These are phyloP conservation scores for Leptographium galeiforme DNA, from an alignment of 2,329 filamentous ascomycete genomes.

Conservation along the genomic window DNA sequence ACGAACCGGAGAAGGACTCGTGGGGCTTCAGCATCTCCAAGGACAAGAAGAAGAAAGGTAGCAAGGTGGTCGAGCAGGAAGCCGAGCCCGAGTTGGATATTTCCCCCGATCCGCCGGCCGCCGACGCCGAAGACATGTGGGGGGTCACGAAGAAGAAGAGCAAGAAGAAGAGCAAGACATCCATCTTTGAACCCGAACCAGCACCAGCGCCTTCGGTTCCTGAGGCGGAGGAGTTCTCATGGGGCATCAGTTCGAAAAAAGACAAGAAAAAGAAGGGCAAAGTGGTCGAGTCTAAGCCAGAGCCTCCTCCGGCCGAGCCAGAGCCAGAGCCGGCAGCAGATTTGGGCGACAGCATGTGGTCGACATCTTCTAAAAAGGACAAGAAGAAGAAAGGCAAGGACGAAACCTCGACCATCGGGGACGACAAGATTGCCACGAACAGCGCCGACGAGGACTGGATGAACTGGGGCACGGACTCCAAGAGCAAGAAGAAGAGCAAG, in stretches of 20 bases:
- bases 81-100: not conserved
- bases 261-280: slow-evolving; percentile 15
- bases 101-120: not conserved
- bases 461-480: slow-evolving; percentile 3
- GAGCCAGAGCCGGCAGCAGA: not conserved
- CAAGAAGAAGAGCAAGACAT: slow-evolving; percentile 16
- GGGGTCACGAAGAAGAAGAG: slow-evolving; percentile 17
- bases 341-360: not conserved
- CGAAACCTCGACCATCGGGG: slow-evolving; percentile 2
- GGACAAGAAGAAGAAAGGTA: slow-evolving; percentile 17
- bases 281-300: slow-evolving; percentile 8
- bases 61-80: slow-evolving; percentile 9
- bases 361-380: not conserved
- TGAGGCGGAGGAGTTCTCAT: slow-evolving; percentile 4
- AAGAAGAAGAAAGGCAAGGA: slow-evolving; percentile 8
- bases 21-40: slow-evolving; percentile 19
- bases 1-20: not conserved
- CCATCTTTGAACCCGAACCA: not conserved
- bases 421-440: not conserved
- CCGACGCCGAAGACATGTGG: not conserved
- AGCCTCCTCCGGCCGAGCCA: slow-evolving; percentile 14
- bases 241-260: slow-evolving; percentile 9
- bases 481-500: slow-evolving; percentile 8
- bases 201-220: not conserved
- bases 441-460: slow-evolving; percentile 11